Conservation (phyloP, 2,329 filamentous ascomycete genomes). For the Ceratocystis albifundus region DNA sequence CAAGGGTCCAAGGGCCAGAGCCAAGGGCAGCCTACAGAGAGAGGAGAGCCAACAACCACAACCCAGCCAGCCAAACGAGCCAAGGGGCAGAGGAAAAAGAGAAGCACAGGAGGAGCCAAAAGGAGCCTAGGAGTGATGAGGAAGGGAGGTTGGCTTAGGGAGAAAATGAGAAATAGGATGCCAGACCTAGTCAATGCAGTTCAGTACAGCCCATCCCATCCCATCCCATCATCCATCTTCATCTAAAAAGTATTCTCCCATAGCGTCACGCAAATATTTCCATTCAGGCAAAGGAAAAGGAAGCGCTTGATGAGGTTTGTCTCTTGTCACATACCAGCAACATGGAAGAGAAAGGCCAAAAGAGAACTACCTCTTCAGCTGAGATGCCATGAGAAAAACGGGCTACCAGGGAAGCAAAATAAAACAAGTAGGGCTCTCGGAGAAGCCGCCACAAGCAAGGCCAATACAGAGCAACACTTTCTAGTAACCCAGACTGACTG, state of each 20-base stretch:
- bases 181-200: constrained; percentile 14
- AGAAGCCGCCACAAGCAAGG: too few species aligned
- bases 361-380: too few species aligned
- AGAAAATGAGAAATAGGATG: constrained; percentile 21
- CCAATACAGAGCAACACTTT: too few species aligned
- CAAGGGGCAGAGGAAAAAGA: constrained; percentile 11
- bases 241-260: too few species aligned
- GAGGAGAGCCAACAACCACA: too few species aligned
- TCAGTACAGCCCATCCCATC: not conserved
- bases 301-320: too few species aligned
- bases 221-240: not conserved
- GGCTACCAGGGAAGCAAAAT: too few species aligned
- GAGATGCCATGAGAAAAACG: too few species aligned
- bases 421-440: too few species aligned
- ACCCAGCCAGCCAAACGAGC: constrained; percentile 4
- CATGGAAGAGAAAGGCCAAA: too few species aligned
- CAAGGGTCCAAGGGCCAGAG: constrained; percentile 10
- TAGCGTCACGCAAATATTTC: not conserved
- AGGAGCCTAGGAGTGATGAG: not conserved
- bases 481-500: too few species aligned
- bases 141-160: constrained; percentile 22
- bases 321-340: too few species aligned
- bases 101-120: not conserved
- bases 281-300: not conserved
- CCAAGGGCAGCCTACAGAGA: constrained; percentile 4